phyloP scores from a whole-genome alignment of 1,139 yeast genomes.

The Diutina catenulata region DNA sequence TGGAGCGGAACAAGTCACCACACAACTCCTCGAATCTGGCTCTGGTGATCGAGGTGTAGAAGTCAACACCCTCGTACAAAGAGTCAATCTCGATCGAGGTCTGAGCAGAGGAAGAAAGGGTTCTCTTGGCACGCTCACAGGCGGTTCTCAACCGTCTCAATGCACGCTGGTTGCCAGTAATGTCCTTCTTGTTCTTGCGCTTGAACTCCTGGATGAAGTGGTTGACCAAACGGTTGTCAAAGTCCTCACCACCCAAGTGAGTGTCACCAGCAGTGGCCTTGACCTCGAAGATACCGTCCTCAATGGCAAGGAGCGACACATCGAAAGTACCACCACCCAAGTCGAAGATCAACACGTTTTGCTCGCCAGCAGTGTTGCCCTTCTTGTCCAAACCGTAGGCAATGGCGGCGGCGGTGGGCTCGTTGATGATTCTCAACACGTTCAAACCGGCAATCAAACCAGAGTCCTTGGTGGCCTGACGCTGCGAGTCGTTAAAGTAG shows the following conservation, averaged over 20 bases:
- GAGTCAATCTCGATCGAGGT: slow-evolving; percentile 4
- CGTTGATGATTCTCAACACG: slow-evolving; percentile 94
- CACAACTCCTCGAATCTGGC: slow-evolving; percentile 94
- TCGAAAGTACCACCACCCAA: slow-evolving; percentile 99
- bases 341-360: slow-evolving; percentile 86
- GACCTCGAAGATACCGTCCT: slow-evolving; percentile 98
- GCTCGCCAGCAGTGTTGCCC: slow-evolving; percentile 79
- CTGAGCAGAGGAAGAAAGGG: background rate
- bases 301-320: slow-evolving; percentile 92
- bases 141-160: slow-evolving; percentile 9
- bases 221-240: slow-evolving; percentile 55
- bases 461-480: slow-evolving; percentile 98
- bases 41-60: slow-evolving; percentile 71
- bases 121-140: slow-evolving; percentile 4
- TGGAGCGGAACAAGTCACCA: slow-evolving; percentile 76
- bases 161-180: slow-evolving; percentile 59
- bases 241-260: slow-evolving; percentile 99
- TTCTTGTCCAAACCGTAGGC: slow-evolving; percentile 94
- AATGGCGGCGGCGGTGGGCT: slow-evolving; percentile 97
- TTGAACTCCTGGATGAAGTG: slow-evolving; percentile 75
- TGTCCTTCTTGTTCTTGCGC: slow-evolving; percentile 91
- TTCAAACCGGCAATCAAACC: slow-evolving; percentile 96
- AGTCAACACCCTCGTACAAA: slow-evolving; percentile 68
- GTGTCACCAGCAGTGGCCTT: slow-evolving; percentile 99
- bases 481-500: slow-evolving; percentile 94